Evolutionary conservation across 352 stramenopile species (phyloP), one percentile per base, ranked within the genome.

Genomic region (Thalassiosira ordinaria): DNA sequence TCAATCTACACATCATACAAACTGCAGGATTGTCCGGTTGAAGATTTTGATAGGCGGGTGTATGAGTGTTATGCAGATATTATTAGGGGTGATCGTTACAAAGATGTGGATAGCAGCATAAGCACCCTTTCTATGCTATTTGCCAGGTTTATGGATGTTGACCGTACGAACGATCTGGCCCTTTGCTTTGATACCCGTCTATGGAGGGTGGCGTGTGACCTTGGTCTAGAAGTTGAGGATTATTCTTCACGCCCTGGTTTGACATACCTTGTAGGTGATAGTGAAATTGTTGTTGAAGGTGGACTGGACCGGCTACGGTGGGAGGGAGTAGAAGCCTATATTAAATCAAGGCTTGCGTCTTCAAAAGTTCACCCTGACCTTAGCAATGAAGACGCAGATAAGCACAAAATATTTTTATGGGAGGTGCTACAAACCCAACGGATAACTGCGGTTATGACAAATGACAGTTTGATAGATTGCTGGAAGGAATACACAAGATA

Each of bases 1-100:
- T n/a, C n/a, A n/a, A n/a, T n/a, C n/a, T n/a, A n/a, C n/a, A n/a
- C 22, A 33, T 61, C 52, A 16, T 61, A 61, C 52, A 61, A 61
- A 24, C 16, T 61, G 16, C 52, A 61, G 22, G 52, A 61, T 61
- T n/a, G 11, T 31, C 52, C 52, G 24, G 35, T 18, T 8, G 22
- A 33, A 20, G 52, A 61, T 61, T 61, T 61, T 41, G 52, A 61
- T 7, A 41, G 35, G 22, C 52, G 22, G 4, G 18, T 61, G 4
- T 41, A 35, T 31, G 22, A 61, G 7, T 22, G 16, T 24, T 61
- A 61, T 61, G 52, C 35, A 18, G 52, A 61, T 41, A 61, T 61
- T 41, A 20, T 61, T 33, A 5, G 52, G 29, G 52, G 52, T 16
- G 29, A 61, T 35, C 52, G 52, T 7, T 61, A 61, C 22, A 56